Percentiles rank a stretch among this genome's conserved stretches.
Conservation (phyloP, 2,329 filamentous ascomycete species). For the Hymenoscyphus albidus region DNA sequence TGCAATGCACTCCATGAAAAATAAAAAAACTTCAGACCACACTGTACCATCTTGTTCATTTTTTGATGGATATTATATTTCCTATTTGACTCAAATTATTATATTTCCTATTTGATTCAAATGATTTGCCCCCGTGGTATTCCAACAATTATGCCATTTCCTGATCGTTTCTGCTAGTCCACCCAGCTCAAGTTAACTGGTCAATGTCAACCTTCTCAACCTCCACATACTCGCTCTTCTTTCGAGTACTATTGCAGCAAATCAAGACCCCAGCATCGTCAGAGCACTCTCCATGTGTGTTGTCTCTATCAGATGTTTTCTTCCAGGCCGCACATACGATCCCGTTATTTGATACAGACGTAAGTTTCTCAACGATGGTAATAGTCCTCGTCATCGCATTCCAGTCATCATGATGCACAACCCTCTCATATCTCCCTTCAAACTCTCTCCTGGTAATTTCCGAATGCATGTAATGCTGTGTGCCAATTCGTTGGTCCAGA, state of each 20-base stretch:
- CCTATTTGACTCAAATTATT: background rate
- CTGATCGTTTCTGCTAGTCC: background rate
- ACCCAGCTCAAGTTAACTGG: background rate
- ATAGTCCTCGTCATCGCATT: background rate
- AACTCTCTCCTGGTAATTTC: background rate
- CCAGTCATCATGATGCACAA: background rate
- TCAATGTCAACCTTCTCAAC: background rate
- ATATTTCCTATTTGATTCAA: no score
- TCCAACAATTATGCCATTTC: background rate
- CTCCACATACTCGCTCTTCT: background rate
- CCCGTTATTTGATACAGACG: background rate
- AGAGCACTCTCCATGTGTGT: background rate
- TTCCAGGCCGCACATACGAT: background rate
- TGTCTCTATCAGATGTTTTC: background rate
- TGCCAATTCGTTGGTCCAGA: background rate
- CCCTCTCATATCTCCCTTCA: background rate
- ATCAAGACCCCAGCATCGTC: background rate
- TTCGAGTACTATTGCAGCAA: background rate
- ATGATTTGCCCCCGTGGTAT: no score
- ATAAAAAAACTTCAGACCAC: slow-evolving; percentile 3
- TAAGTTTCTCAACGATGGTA: background rate
- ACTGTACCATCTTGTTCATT: background rate
- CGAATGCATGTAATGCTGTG: background rate
- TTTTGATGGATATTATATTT: background rate
- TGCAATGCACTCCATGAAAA: background rate